phyloP scores from a whole-genome alignment of 2,329 filamentous ascomycete genomes.

The Phialemoniopsis sp. region DNA sequence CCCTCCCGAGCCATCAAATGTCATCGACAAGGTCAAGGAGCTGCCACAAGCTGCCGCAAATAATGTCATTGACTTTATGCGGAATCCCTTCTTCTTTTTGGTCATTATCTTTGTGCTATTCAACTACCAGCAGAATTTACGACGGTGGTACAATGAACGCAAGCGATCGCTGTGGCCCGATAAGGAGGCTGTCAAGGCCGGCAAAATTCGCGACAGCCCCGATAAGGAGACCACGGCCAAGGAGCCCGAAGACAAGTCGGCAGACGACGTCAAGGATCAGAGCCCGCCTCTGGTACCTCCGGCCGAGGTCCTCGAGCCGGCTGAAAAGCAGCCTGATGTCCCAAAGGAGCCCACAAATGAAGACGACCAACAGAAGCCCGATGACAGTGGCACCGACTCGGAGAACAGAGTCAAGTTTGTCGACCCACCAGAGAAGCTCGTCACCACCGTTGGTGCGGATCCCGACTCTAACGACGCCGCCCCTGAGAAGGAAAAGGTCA shows the following conservation, averaged over 20 bases:
- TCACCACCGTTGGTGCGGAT: not conserved
- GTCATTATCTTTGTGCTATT: slow-evolving; percentile 38
- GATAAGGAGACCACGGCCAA: too few relatives aligned
- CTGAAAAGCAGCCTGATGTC: too few relatives aligned
- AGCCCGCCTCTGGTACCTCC: too few relatives aligned
- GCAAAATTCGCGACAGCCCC: too few relatives aligned
- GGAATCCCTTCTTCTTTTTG: slow-evolving; percentile 48
- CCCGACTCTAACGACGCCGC: too few relatives aligned
- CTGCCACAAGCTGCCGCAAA: slow-evolving; percentile 45
- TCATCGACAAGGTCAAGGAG: slow-evolving; percentile 45
- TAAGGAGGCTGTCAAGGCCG: slow-evolving; percentile 3
- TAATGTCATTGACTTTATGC: slow-evolving; percentile 50
- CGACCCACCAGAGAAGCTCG: not conserved
- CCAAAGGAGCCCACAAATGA: too few relatives aligned
- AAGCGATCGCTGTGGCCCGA: slow-evolving; percentile 1
- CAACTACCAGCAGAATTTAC: slow-evolving; percentile 25
- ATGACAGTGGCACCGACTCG: too few relatives aligned
- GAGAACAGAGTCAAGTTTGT: not conserved
- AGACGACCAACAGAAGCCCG: too few relatives aligned
- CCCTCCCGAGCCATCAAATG: slow-evolving; percentile 29
- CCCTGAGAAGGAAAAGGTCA: slow-evolving; percentile 54
- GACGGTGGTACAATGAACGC: slow-evolving; percentile 11
- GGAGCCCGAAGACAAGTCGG: too few relatives aligned
- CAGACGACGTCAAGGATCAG: too few relatives aligned
- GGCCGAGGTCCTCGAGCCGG: too few relatives aligned